These are phyloP conservation scores for Leptographium lundbergii DNA, from an alignment of 2,329 filamentous ascomycete species.

Conservation along the genomic window DNA sequence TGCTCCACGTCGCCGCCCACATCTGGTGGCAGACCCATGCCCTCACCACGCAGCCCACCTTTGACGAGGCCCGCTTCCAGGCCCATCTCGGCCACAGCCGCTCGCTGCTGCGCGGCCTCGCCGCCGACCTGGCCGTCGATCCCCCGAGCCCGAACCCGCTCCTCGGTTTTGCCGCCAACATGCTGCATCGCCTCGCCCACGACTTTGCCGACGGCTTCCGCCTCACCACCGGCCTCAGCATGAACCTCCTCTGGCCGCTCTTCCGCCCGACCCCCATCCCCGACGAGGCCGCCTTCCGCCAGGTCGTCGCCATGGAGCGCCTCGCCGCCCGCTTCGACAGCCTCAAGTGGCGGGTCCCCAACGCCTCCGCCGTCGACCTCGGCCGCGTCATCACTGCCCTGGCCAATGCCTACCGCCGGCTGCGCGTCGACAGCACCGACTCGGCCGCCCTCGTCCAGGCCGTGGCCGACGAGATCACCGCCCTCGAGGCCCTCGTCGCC, in stretches of 20 bases:
- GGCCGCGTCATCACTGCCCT: slow-evolving; percentile 41
- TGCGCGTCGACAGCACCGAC: slow-evolving; percentile 31
- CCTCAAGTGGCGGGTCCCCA: slow-evolving; percentile 42
- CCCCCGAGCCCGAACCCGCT: not conserved
- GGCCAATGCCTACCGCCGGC: slow-evolving; percentile 41
- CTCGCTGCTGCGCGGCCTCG: slow-evolving; percentile 24
- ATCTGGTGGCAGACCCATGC: slow-evolving; percentile 42
- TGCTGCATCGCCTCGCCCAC: slow-evolving; percentile 31
- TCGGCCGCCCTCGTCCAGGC: slow-evolving; percentile 35
- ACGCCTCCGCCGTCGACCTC: slow-evolving; percentile 37
- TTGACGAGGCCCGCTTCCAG: slow-evolving; percentile 53
- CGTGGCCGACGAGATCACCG: slow-evolving; percentile 36
- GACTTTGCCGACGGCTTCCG: slow-evolving; percentile 60
- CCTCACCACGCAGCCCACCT: slow-evolving; percentile 30
- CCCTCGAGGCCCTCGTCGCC: slow-evolving; percentile 34
- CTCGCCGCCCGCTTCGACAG: slow-evolving; percentile 48
- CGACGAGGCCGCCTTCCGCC: slow-evolving; percentile 30
- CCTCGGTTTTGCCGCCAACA: slow-evolving; percentile 24
- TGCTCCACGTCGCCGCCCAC: slow-evolving; percentile 30
- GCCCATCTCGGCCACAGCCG: slow-evolving; percentile 44
- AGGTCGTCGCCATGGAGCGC: slow-evolving; percentile 37
- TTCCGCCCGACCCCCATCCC: slow-evolving; percentile 52
- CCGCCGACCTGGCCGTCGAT: no score
- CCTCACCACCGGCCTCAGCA: slow-evolving; percentile 61
- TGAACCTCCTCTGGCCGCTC: slow-evolving; percentile 65